Conservation (phyloP, 176 grass and related monocot species). For the Carex parvula region DNA sequence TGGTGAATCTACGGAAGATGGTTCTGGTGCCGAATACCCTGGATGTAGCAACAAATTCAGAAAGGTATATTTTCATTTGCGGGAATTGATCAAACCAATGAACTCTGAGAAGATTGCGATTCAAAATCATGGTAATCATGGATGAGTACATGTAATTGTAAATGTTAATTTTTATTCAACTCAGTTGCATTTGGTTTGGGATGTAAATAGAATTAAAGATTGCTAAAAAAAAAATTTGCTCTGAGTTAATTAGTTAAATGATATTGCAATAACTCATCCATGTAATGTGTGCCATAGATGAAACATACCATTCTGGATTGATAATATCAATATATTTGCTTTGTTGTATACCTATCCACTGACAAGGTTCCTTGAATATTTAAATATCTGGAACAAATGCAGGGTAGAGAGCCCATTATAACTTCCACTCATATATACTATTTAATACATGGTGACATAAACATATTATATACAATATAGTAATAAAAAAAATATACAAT, state of each 20-base stretch:
- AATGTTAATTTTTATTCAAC: background rate
- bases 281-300: background rate
- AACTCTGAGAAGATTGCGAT: background rate
- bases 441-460: background rate
- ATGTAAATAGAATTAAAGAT: background rate
- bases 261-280: background rate
- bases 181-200: background rate
- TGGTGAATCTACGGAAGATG: conserved; percentile 38
- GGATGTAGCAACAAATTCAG: conserved; percentile 58
- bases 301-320: background rate
- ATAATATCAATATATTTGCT: background rate
- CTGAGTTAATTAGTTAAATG: background rate
- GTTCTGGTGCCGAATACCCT: conserved; percentile 49
- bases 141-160: background rate
- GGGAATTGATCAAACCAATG: background rate
- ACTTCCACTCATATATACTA: background rate
- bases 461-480: background rate
- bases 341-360: background rate
- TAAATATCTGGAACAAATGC: background rate
- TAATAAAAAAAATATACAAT: background rate
- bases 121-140: background rate
- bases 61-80: conserved; percentile 36
- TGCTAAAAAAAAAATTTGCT: too few relatives aligned
- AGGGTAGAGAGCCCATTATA: background rate
- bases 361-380: background rate